Conservation (phyloP, 2,329 filamentous ascomycete genomes). For the Neofusicoccum sp. region DNA sequence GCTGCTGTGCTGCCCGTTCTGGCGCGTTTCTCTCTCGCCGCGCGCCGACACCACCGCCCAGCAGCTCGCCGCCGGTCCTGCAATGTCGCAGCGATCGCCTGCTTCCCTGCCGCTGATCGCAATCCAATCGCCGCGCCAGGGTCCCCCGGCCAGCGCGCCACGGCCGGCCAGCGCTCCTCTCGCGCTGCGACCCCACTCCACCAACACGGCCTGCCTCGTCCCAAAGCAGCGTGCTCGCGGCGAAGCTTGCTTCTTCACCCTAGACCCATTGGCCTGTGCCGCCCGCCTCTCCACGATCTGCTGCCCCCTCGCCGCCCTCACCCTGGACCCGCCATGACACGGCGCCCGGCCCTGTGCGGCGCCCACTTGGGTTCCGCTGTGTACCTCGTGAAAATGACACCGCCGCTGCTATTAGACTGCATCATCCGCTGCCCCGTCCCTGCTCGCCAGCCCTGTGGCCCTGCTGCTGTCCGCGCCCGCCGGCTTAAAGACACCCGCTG, state of each 20-base stretch:
- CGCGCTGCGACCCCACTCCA: background rate
- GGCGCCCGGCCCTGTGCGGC: background rate
- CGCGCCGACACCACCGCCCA: no score
- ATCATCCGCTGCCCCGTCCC: slow-evolving; percentile 12
- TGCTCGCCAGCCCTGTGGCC: slow-evolving; percentile 1
- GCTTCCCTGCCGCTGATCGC: slow-evolving; percentile 14
- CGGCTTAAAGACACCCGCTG: slow-evolving; percentile 12
- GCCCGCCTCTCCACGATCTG: background rate
- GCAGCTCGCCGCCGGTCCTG: slow-evolving; percentile 4
- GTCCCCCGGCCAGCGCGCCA: slow-evolving; percentile 1
- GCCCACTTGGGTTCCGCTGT: background rate
- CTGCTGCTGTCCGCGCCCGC: no score
- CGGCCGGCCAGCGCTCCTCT: no score
- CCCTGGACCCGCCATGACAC: background rate
- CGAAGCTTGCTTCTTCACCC: slow-evolving; percentile 4
- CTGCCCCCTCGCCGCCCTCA: background rate
- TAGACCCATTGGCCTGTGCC: background rate
- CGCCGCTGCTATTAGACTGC: slow-evolving; percentile 11
- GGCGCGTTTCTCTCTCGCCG: background rate
- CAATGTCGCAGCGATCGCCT: slow-evolving; percentile 10
- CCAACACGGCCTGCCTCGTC: background rate
- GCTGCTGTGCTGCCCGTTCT: background rate
- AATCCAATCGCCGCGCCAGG: background rate
- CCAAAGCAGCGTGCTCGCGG: background rate
- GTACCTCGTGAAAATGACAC: slow-evolving; percentile 17